Conservation (phyloP, 148 eudicot genomes). For the Polygonum aviculare region DNA sequence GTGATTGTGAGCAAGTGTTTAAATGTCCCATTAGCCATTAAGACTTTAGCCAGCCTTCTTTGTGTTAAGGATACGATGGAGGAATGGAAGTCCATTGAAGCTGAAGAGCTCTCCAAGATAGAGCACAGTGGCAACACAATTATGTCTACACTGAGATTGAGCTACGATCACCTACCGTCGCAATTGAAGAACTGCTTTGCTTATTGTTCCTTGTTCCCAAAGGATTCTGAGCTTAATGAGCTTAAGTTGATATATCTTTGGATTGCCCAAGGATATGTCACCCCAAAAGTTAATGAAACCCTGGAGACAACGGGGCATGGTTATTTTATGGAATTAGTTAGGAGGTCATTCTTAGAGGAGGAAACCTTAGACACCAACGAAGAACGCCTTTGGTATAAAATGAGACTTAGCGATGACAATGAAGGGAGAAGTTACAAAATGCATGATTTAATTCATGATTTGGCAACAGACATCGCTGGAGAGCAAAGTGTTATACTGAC, state of each 20-base stretch:
- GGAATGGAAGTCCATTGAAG: background rate
- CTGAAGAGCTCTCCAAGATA: background rate
- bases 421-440: no score
- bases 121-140: background rate
- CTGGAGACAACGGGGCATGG: background rate
- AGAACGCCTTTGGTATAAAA: no score
- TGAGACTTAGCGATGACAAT: no score
- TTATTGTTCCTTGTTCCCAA: constrained; percentile 11
- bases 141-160: background rate
- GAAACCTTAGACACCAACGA: background rate
- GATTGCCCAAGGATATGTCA: constrained; percentile 13
- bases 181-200: constrained; percentile 11
- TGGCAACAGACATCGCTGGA: background rate
- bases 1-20: constrained; percentile 14
- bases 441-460: constrained; percentile 2
- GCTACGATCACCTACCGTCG: constrained; percentile 8
- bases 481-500: background rate
- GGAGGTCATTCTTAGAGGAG: constrained; percentile 29
- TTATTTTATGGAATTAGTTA: constrained; percentile 20
- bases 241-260: background rate
- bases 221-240: background rate
- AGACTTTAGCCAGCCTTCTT: no score
- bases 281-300: background rate
- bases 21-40: constrained; percentile 15
- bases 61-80: background rate